Base-by-base conservation (phyloP, 225 moss, liverwort and hornwort species). In the Marchantia paleacea region DNA sequence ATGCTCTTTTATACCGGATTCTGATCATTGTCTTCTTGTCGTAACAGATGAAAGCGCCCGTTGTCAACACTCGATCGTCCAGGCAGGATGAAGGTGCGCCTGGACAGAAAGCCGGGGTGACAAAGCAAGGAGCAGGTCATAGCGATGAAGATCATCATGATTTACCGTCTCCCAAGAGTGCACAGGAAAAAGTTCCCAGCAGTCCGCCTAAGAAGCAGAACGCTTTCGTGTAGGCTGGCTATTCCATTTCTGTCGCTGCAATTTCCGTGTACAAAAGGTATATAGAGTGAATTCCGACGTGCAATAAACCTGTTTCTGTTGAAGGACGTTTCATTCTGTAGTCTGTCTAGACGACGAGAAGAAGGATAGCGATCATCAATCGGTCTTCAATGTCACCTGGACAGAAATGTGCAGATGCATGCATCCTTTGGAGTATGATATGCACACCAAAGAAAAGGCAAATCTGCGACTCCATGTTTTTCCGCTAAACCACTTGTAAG, bases 181-280 rank as follows among this genome's bases (percentile, higher is more conserved):
- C 24, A 47, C 26, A 78, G 51, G 18, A 49, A 18, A 66, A 78
- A 52, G 4, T 49, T 64, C 24, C 48, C 18, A 7, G 5, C 5
- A 64, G 49, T 26, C 64, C 62, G 65, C 78, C 78, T 0, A 78
- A 78, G 51, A 78, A 78, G 78, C 78, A 78, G 49, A 78, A 78
- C 24, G 62, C 78, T 25, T 78, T 78, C 65, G 64, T 78, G 48
- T 78, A 78, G 78, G 18, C 65, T 49, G 78, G 48, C 7, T 61
- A 47, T 14, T 60, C 18, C 13, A 31, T 20, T 24, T 6, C 52
- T 52, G 16, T 1, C 5, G 52, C 52, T 73, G 24, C 49, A 1
- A 19, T 61, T 18, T n/a, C 20, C 13, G 24, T 77, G 47, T 77
- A 47, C 14, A 60, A 6, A 57, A 8, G 0, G 77, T 77, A 20